phyloP scores from a whole-genome alignment of 2,329 filamentous ascomycete genomes.

The Aspergillus costaricaensis region DNA sequence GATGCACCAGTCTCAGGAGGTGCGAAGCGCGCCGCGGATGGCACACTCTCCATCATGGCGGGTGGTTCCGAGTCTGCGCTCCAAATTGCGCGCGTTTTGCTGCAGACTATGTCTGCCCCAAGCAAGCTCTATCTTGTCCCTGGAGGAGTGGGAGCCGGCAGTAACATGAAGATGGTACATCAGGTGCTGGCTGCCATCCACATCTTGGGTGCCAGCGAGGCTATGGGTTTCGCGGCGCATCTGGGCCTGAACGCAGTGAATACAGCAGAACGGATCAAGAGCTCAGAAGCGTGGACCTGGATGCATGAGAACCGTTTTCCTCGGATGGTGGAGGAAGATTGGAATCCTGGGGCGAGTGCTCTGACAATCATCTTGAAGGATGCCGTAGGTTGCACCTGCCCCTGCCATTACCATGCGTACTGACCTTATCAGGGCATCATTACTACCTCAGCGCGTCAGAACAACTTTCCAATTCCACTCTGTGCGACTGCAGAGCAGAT shows the following conservation, averaged over 20 bases:
- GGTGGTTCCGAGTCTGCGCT: constrained; percentile 61
- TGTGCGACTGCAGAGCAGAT: constrained; percentile 65
- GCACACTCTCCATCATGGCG: constrained; percentile 75
- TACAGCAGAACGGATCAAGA: constrained; percentile 49
- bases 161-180: constrained; percentile 66
- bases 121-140: constrained; percentile 64
- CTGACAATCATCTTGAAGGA: constrained; percentile 64
- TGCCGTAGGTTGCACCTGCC: constrained; percentile 34
- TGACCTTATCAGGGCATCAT: constrained; percentile 57
- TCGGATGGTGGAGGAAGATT: constrained; percentile 56
- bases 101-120: constrained; percentile 62
- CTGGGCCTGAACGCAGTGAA: constrained; percentile 55
- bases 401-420: not conserved
- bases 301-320: constrained; percentile 63
- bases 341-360: constrained; percentile 60
- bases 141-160: constrained; percentile 61
- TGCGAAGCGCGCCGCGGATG: constrained; percentile 66
- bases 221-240: constrained; percentile 60
- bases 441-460: constrained; percentile 62
- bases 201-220: constrained; percentile 62
- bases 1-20: constrained; percentile 75
- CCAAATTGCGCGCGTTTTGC: constrained; percentile 57
- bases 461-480: constrained; percentile 62
- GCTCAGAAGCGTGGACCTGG: constrained; percentile 58
- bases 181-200: constrained; percentile 65